These are phyloP conservation scores for Diaporthe sp. DNA, from an alignment of 2,329 filamentous ascomycete genomes.

Conservation along the genomic window DNA sequence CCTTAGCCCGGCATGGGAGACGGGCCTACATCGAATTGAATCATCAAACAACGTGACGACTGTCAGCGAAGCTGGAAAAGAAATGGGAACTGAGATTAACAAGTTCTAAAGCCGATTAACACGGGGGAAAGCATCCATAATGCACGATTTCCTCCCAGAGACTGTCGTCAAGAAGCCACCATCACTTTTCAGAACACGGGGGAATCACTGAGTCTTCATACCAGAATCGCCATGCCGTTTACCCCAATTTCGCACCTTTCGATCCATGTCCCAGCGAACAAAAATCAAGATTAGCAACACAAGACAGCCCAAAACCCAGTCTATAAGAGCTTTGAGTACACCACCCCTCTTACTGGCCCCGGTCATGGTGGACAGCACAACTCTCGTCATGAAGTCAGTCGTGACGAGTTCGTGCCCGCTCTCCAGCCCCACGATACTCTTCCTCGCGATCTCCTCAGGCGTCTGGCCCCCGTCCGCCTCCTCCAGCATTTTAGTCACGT, in stretches of 20 bases:
- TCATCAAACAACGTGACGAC: not conserved
- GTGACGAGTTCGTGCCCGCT: slow-evolving; percentile 73
- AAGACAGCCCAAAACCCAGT: slow-evolving; percentile 52
- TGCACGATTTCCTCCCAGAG: not conserved
- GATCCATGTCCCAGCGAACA: slow-evolving; percentile 54
- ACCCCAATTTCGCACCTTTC: slow-evolving; percentile 51
- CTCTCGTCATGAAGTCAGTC: slow-evolving; percentile 68
- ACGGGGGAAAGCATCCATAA: not conserved
- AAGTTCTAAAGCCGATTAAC: not conserved
- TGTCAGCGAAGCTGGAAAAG: not conserved
- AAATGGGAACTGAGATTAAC: not conserved
- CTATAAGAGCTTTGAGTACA: slow-evolving; percentile 46
- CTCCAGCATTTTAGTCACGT: slow-evolving; percentile 53
- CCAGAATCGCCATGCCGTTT: slow-evolving; percentile 44
- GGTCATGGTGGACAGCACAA: slow-evolving; percentile 64
- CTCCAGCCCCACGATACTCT: slow-evolving; percentile 70
- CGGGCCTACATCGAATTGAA: too few relatives aligned
- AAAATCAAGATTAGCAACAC: slow-evolving; percentile 52
- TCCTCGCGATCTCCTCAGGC: slow-evolving; percentile 70
- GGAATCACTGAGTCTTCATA: slow-evolving; percentile 5
- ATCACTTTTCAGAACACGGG: not conserved
- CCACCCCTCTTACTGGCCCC: slow-evolving; percentile 49
- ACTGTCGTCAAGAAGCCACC: not conserved
- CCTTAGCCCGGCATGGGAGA: too few relatives aligned
- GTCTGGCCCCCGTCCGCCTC: slow-evolving; percentile 53